Evolutionary conservation across 495 filamentous ascomycete genomes (phyloP).

Genomic region (Chaetomidium leptoderma): DNA sequence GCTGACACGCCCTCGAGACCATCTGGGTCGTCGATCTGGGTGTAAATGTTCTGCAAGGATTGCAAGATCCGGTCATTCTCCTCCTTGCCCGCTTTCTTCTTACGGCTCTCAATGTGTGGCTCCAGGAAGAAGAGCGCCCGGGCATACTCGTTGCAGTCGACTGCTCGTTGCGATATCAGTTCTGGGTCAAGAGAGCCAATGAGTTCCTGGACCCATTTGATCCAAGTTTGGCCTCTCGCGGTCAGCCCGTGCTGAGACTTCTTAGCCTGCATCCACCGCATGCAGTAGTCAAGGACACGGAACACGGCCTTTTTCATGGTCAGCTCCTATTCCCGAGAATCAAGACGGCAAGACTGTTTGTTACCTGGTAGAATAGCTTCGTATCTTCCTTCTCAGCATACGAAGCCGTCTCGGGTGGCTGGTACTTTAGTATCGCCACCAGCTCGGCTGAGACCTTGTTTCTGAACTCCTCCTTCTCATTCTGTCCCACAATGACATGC

Average conservation of each 20-base stretch:
- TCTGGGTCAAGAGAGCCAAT: slow-evolving; percentile 75
- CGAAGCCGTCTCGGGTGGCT: slow-evolving; percentile 50
- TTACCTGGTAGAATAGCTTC: slow-evolving; percentile 78
- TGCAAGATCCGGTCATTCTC: slow-evolving; percentile 59
- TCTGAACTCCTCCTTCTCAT: slow-evolving; percentile 60
- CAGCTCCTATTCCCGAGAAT: neutral
- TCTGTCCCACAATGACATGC: slow-evolving; percentile 64
- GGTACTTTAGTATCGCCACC: slow-evolving; percentile 60
- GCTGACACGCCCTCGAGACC: slow-evolving; percentile 92
- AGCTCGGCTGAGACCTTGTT: slow-evolving; percentile 68
- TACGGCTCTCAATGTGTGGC: slow-evolving; percentile 68
- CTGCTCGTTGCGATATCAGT: slow-evolving; percentile 74
- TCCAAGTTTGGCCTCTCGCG: slow-evolving; percentile 33
- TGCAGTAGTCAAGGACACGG: slow-evolving; percentile 83
- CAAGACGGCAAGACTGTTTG: slow-evolving; percentile 27
- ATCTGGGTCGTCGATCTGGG: slow-evolving; percentile 94
- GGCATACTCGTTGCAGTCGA: slow-evolving; percentile 89
- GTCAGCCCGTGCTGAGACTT: slow-evolving; percentile 26
- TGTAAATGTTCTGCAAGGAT: slow-evolving; percentile 86
- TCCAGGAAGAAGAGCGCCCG: slow-evolving; percentile 92
- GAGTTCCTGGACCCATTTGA: slow-evolving; percentile 35
- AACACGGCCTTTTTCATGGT: slow-evolving; percentile 69
- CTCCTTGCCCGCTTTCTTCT: slow-evolving; percentile 38
- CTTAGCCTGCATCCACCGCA: slow-evolving; percentile 81
- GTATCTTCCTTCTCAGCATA: slow-evolving; percentile 59